Evolutionary conservation across 768 basidiomycete genomes (phyloP), one percentile per base, ranked within the genome.

Genomic region (Lactarius quietus): DNA sequence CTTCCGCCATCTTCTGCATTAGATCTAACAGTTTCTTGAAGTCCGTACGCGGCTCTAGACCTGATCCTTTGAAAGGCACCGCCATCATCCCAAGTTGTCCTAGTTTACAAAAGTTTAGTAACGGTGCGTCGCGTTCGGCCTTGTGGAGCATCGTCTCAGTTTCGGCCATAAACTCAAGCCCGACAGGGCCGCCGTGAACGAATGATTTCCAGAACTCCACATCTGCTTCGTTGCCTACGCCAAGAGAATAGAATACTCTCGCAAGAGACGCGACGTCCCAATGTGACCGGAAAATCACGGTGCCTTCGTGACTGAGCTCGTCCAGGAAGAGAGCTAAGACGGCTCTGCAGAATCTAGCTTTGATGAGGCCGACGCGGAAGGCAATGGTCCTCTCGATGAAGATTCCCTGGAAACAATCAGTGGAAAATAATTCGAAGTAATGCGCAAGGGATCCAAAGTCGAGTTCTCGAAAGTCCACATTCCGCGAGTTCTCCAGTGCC

Each of bases 91-190:
- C 59, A 54, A 65, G n/a, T 12, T 38, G 43, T 36, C 43, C 59
- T 20, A 65, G 54, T 10, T 20, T 29, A 54, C 43, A 65, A n/a
- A 65, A 56, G 33, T 57, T 65, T 36, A 65, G 35, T 23, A 65
- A 43, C 7, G 64, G 54, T 0, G 59, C 64, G 33, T 65, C 54
- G 28, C 43, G 53, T 29, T 10, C 10, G 10, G 59, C 39, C 3
- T 6, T 39, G 20, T 36, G 3, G 20, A 48, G 18, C 43, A 20
- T 36, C 26, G 45, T 43, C 15, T 5, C 14, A 14, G 52, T 31
- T 26, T 57, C 57, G 10, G 28, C 17, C 26, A 36, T 51, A 35
- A 61, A 57, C 1, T 61, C 53, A 7, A 5, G 26, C 26, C 20
- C 64, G 20, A 54, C 31, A 23, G 26, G 28, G 8, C 59, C 59